These are phyloP conservation scores for barley (Hordeum vulgare) DNA, from an alignment of 176 grass and related monocot genomes.

Conservation along the genomic window DNA sequence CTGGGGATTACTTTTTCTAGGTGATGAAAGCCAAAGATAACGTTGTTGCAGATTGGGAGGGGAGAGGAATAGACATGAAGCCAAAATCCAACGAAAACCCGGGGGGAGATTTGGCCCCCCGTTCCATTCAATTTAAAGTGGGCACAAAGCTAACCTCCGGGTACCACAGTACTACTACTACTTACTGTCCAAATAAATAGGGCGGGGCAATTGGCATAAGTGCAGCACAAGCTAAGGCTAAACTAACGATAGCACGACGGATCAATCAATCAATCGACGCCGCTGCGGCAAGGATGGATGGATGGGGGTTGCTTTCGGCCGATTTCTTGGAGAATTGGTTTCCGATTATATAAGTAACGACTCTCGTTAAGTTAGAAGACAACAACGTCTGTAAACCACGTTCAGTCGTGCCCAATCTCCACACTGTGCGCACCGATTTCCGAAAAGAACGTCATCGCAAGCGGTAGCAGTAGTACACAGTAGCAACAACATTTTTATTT, in stretches of 20 bases:
- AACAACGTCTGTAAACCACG: not conserved
- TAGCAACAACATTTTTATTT: not conserved
- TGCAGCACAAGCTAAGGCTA: not conserved
- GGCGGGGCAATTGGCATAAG: not conserved
- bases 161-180: not conserved
- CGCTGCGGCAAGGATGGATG: not conserved
- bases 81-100: not conserved
- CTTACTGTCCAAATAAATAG: not conserved
- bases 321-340: not conserved
- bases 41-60: not conserved
- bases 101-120: not conserved
- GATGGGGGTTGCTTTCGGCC: too few relatives aligned
- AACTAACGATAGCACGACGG: not conserved
- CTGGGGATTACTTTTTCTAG: too few relatives aligned
- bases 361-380: too few relatives aligned
- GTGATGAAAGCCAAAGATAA: too few relatives aligned
- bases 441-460: slow-evolving; percentile 15
- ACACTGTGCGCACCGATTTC: not conserved
- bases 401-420: not conserved
- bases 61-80: not conserved
- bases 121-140: slow-evolving; percentile 2
- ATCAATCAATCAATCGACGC: not conserved
- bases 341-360: not conserved
- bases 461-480: too few relatives aligned
- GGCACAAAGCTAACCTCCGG: slow-evolving; percentile 16